A percentile compares a stretch with the other conserved stretches of the same genome.
Evolutionary conservation across 805 yeast species (phyloP).

Genomic region (Clavispora fructus): DNA sequence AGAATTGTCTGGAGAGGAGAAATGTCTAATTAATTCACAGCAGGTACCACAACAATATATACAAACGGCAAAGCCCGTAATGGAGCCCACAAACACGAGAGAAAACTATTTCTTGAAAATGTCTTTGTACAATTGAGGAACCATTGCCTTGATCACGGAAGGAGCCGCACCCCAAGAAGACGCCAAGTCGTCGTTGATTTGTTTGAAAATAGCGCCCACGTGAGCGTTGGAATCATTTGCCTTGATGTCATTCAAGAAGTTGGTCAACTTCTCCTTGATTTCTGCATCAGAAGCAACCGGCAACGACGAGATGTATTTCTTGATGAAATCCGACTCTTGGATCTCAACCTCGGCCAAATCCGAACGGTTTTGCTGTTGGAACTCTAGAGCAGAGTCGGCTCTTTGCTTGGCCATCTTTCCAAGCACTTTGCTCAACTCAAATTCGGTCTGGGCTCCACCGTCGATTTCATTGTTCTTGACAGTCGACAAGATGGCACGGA

Average conservation of each 20-base stretch:
- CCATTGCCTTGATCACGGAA: constrained; percentile 13
- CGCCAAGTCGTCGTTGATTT: constrained; percentile 15
- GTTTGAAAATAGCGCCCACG: constrained; percentile 8
- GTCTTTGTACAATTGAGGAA: constrained; percentile 15
- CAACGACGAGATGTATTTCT: constrained; percentile 32
- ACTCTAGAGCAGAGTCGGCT: constrained; percentile 45
- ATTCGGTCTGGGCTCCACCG: constrained; percentile 21
- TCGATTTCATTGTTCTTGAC: constrained; percentile 36
- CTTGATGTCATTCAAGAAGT: constrained; percentile 15
- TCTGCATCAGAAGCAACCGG: constrained; percentile 47
- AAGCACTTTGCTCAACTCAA: constrained; percentile 13
- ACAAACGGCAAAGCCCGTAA: background rate
- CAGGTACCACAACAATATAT: background rate
- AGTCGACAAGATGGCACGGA: constrained; percentile 37
- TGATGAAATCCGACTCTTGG: constrained; percentile 40
- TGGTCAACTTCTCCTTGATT: constrained; percentile 22
- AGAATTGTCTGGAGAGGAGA: background rate
- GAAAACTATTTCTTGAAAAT: constrained; percentile 3
- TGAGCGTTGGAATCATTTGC: constrained; percentile 2
- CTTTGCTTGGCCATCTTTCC: constrained; percentile 45
- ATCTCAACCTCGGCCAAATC: constrained; percentile 54
- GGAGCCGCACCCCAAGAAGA: constrained; percentile 17
- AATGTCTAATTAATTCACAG: background rate
- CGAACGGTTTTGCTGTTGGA: constrained; percentile 37
- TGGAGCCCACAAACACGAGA: background rate